Conservation (phyloP, 2,329 filamentous ascomycete genomes). For the Drechmeria coniospora region DNA sequence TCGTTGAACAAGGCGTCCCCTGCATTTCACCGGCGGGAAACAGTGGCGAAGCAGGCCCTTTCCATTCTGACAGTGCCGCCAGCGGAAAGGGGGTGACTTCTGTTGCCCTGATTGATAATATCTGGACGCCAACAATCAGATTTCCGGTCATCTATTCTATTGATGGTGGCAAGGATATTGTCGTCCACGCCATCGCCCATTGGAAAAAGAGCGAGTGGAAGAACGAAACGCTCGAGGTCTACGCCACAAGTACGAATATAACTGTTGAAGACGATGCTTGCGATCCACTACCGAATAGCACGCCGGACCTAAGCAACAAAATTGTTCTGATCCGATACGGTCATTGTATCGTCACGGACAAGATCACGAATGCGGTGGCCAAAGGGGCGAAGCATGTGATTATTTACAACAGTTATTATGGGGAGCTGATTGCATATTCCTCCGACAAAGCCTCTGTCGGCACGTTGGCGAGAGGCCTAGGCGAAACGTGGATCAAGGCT, state of each 20-base stretch:
- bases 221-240: slow-evolving; percentile 9
- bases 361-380: too few relatives aligned
- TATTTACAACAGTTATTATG: too few relatives aligned
- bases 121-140: slow-evolving; percentile 21
- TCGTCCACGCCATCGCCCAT: background rate
- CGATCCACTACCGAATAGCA: too few relatives aligned
- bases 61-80: slow-evolving; percentile 22
- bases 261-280: too few relatives aligned
- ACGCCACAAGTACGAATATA: slow-evolving; percentile 16
- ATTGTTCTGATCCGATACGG: too few relatives aligned
- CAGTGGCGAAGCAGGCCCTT: slow-evolving; percentile 23
- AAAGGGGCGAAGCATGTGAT: too few relatives aligned
- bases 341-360: too few relatives aligned
- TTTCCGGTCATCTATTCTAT: slow-evolving; percentile 20
- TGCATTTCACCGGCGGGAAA: slow-evolving; percentile 28
- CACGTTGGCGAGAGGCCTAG: too few relatives aligned
- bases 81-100: slow-evolving; percentile 25
- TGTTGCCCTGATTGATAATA: slow-evolving; percentile 27
- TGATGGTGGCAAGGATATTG: slow-evolving; percentile 3
- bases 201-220: slow-evolving; percentile 4
- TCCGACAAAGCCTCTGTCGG: too few relatives aligned
- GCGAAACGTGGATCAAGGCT: background rate
- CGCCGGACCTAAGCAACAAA: too few relatives aligned
- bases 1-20: slow-evolving; percentile 25
- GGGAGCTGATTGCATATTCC: too few relatives aligned